Evolutionary conservation across 805 yeast genomes (phyloP), one percentile per base, ranked within the genome.

Genomic region (Candida michaelii): DNA sequence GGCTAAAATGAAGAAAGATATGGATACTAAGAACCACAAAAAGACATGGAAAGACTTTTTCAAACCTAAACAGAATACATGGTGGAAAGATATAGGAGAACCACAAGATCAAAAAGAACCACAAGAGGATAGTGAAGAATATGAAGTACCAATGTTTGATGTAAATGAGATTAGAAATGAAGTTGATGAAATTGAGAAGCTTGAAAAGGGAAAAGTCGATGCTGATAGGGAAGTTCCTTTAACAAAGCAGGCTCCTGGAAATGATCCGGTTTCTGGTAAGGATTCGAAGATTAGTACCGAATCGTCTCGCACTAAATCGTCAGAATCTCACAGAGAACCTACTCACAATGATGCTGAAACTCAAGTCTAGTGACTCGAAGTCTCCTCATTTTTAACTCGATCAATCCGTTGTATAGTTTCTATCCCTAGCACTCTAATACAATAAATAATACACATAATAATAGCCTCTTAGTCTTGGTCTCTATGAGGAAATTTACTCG

Each of bases 41-140:
- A 71, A 67, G 40, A 57, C 69, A 0, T 79, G 83, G 82, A 63
- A 58, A 47, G 58, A 67, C 49, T 71, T 79, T 78, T 69, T 72
- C 49, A 62, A 56, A 42, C 73, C 76, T 2, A 71, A 69, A 48
- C 73, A 65, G 52, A 76, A 73, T 51, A 78, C 74, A 40, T 77
- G 83, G 82, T 78, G 83, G 83, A 68, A 46, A 75, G 73, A 38
- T 73, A 71, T 51, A 62, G 66, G 30, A 18, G 49, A 48, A 7
- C 49, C 51, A 1, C 43, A 49, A 36, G 37, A 54, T 43, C 12
- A 53, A 46, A 14, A 10, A 8, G 16, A 17, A n/a, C 10, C 3
- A 11, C 31, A 45, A 7, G 49, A 42, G 4, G 46, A 32, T 3
- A 46, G 32, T 18, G 45, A 43, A 16, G 56, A 50, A 31, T 43